A percentile compares a stretch with the other conserved stretches of the same genome.
Conservation (phyloP, 208 protist species). For the Acanthamoeba castellanii region DNA sequence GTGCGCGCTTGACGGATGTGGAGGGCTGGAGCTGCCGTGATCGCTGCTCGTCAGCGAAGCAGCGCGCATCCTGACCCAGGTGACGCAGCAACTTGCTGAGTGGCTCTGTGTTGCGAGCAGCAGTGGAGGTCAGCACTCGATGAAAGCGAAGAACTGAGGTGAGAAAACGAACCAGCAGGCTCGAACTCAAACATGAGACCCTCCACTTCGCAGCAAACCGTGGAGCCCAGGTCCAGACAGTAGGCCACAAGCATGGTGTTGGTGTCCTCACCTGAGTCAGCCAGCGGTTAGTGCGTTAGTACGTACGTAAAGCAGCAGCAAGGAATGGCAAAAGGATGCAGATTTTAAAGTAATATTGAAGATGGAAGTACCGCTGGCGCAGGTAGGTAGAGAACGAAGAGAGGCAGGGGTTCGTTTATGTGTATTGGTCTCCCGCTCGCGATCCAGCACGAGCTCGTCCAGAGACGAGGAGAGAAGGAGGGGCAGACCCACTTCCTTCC, state of each 20-base stretch:
- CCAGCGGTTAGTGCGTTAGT: too few species aligned
- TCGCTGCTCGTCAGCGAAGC: neutral
- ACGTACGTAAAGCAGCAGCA: too few species aligned
- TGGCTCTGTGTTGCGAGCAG: neutral
- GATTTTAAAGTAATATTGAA: too few species aligned
- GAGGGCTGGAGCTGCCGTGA: slow-evolving; percentile 18
- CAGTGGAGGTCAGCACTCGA: neutral
- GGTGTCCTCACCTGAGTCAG: neutral
- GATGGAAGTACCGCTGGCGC: too few species aligned
- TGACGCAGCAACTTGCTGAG: slow-evolving; percentile 38
- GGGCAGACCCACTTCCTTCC: slow-evolving; percentile 32
- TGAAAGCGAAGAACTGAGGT: neutral
- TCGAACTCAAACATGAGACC: slow-evolving; percentile 12
- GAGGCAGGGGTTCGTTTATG: neutral
- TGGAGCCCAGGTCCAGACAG: slow-evolving; percentile 25
- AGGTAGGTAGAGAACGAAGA: neutral
- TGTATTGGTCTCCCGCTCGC: neutral
- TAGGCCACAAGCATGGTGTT: neutral
- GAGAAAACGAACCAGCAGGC: neutral
- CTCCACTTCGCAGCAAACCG: neutral
- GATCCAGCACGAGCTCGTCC: neutral
- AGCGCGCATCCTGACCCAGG: neutral
- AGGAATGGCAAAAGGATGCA: too few species aligned
- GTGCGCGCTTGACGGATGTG: slow-evolving; percentile 5
- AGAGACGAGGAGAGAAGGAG: slow-evolving; percentile 18